phyloP scores from a whole-genome alignment of 2,329 filamentous ascomycete genomes.

The Fusarium abutilonis region DNA sequence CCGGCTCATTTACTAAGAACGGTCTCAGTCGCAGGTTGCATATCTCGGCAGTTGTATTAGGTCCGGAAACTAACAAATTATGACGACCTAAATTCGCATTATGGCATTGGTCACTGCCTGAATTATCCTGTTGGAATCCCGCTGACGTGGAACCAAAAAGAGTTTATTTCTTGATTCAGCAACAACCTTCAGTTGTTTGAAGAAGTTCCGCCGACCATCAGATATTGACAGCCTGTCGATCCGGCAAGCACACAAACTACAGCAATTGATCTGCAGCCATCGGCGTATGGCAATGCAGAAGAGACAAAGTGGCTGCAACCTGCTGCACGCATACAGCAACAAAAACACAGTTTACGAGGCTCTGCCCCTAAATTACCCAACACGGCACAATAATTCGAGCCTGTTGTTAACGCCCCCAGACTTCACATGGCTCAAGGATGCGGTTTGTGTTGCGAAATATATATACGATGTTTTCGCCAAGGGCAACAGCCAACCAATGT shows the following conservation, averaged over 20 bases:
- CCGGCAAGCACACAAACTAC: not conserved
- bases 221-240: constrained; percentile 25
- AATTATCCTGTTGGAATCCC: constrained; percentile 5
- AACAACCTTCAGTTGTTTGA: constrained; percentile 28
- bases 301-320: constrained; percentile 10
- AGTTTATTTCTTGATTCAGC: constrained; percentile 1
- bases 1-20: constrained; percentile 20
- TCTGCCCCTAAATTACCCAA: constrained; percentile 25
- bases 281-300: constrained; percentile 12
- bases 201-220: constrained; percentile 30
- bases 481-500: constrained; percentile 11
- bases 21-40: constrained; percentile 18
- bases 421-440: constrained; percentile 32
- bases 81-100: constrained; percentile 4
- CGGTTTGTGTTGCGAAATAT: constrained; percentile 19
- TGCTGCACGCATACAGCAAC: constrained; percentile 18
- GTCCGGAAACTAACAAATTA: constrained; percentile 7
- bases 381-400: constrained; percentile 25
- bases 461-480: constrained; percentile 15
- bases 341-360: constrained; percentile 6
- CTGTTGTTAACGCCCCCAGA: constrained; percentile 11
- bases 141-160: constrained; percentile 19
- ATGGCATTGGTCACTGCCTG: constrained; percentile 8
- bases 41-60: constrained; percentile 18
- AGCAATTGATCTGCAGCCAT: constrained; percentile 29